Evolutionary conservation across 129 eudicot genomes (phyloP).

Genomic region (Sambucus nigra): DNA sequence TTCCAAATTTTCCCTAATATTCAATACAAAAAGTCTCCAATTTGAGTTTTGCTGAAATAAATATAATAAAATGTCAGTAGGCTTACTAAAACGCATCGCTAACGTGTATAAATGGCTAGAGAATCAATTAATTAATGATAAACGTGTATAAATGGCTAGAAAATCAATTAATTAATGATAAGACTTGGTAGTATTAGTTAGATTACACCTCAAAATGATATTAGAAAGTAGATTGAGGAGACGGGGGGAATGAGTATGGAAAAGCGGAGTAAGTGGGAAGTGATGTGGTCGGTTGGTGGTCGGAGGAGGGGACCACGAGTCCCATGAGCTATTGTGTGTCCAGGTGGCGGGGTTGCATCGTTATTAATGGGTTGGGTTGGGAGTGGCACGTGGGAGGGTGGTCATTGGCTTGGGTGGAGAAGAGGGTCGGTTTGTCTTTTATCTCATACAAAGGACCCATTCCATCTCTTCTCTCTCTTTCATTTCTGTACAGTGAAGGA

Average conservation of each 20-base stretch:
- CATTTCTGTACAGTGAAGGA: neutral
- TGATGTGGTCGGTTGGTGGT: slow-evolving; percentile 20
- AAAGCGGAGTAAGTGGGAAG: neutral
- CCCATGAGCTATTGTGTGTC: slow-evolving; percentile 13
- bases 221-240: neutral
- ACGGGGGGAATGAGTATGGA: neutral
- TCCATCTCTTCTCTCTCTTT: slow-evolving; percentile 5
- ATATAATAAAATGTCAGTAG: no score
- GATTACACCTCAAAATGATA: no score
- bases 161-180: no score
- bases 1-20: no score
- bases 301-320: slow-evolving; percentile 2
- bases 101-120: no score
- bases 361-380: neutral
- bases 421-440: neutral
- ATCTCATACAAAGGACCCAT: no score
- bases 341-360: slow-evolving; percentile 8
- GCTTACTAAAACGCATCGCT: no score
- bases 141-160: no score
- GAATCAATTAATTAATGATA: no score
- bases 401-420: slow-evolving; percentile 7
- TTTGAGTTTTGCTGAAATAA: no score
- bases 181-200: no score
- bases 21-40: no score
- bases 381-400: slow-evolving; percentile 4